Conservation (phyloP, 2,329 filamentous ascomycete species). For the Elsinoe perseae region DNA sequence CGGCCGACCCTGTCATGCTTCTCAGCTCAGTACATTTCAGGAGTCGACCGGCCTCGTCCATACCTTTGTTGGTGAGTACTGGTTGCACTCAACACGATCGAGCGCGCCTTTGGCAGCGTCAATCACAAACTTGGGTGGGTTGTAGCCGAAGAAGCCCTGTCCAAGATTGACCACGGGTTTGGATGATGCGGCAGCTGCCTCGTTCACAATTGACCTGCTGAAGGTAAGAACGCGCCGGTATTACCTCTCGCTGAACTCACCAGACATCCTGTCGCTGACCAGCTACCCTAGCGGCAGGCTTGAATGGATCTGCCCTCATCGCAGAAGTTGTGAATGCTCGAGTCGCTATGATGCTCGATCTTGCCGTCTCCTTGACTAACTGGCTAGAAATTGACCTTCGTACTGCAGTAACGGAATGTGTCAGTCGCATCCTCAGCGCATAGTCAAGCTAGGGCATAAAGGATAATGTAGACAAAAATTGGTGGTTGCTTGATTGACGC, state of each 20-base stretch:
- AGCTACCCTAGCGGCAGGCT: slow-evolving; percentile 48
- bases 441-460: not conserved
- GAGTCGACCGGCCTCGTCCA: not conserved
- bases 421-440: slow-evolving; percentile 8
- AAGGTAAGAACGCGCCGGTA: not conserved
- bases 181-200: slow-evolving; percentile 56
- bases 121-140: slow-evolving; percentile 83
- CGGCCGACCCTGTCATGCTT: slow-evolving; percentile 57
- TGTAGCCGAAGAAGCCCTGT: slow-evolving; percentile 81
- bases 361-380: not conserved
- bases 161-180: slow-evolving; percentile 64
- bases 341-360: not conserved
- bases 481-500: not conserved
- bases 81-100: slow-evolving; percentile 90
- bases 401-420: not conserved
- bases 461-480: not conserved
- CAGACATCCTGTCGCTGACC: slow-evolving; percentile 52
- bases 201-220: slow-evolving; percentile 57
- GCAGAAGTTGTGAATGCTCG: slow-evolving; percentile 11
- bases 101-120: slow-evolving; percentile 86
- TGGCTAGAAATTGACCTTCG: not conserved
- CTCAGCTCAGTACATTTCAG: not conserved
- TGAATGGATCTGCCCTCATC: slow-evolving; percentile 38
- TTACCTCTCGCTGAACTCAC: slow-evolving; percentile 29
- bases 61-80: slow-evolving; percentile 90